These are phyloP conservation scores for Aspergillus fructus DNA, from an alignment of 2,329 filamentous ascomycete species.

Conservation along the genomic window DNA sequence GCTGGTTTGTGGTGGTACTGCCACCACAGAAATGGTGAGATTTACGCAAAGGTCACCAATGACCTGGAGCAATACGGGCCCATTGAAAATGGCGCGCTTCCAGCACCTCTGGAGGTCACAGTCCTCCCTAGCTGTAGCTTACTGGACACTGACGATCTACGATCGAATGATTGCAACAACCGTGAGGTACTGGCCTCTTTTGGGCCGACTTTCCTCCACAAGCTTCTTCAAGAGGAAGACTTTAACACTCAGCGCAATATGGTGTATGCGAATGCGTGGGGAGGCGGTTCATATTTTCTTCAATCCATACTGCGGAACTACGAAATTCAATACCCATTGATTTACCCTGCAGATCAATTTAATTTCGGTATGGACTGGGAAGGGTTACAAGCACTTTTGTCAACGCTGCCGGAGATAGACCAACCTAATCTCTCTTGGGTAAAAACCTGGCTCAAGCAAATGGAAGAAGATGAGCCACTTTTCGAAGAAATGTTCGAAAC, in stretches of 20 bases:
- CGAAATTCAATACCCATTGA: background rate
- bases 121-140: background rate
- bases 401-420: background rate
- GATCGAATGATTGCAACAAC: background rate
- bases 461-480: background rate
- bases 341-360: conserved; percentile 18
- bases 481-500: background rate
- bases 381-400: background rate
- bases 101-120: background rate
- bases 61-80: background rate
- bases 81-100: background rate
- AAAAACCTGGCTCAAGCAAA: background rate
- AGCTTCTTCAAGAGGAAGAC: conserved; percentile 1
- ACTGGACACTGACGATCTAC: background rate
- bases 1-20: background rate
- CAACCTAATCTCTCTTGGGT: background rate
- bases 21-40: background rate
- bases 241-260: conserved; percentile 13
- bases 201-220: background rate
- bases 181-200: background rate
- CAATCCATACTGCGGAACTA: background rate
- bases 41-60: background rate
- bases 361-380: conserved; percentile 11
- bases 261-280: conserved; percentile 9
- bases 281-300: background rate